Percentiles rank a stretch among this genome's conserved stretches.
These are phyloP conservation scores for Punica granatum DNA, from an alignment of 345 rosid genomes.

Conservation along the genomic window DNA sequence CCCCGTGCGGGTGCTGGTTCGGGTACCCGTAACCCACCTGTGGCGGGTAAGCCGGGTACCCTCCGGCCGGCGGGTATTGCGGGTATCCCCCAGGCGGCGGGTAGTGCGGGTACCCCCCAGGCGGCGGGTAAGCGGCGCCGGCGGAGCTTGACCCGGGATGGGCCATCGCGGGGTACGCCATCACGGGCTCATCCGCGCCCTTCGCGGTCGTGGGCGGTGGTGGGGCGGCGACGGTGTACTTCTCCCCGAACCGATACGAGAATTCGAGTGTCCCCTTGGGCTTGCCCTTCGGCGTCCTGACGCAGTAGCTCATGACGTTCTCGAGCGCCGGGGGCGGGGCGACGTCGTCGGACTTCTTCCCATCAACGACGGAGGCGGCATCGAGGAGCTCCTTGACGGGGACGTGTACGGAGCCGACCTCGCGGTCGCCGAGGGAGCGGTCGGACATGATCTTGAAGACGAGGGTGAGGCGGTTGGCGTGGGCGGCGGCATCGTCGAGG, in stretches of 20 bases:
- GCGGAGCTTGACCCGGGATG: constrained; percentile 10
- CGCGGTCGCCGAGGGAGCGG: constrained; percentile 36
- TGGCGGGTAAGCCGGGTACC: constrained; percentile 14
- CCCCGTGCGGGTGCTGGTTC: constrained; percentile 8
- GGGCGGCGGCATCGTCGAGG: constrained; percentile 37
- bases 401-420: constrained; percentile 40
- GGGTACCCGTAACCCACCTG: constrained; percentile 22
- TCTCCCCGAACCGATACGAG: constrained; percentile 35
- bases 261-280: constrained; percentile 30
- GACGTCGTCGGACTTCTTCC: neutral
- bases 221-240: constrained; percentile 11
- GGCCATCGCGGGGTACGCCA: constrained; percentile 25
- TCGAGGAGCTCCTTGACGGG: constrained; percentile 50
- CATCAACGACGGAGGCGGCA: neutral
- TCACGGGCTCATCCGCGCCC: constrained; percentile 10
- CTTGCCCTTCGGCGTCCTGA: constrained; percentile 28
- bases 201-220: constrained; percentile 5
- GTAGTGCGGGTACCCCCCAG: constrained; percentile 15
- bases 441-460: constrained; percentile 36
- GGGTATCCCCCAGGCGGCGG: constrained; percentile 12
- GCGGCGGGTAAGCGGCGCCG: neutral
- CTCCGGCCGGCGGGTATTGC: neutral
- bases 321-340: neutral
- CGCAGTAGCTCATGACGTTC: constrained; percentile 16
- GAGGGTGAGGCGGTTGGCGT: constrained; percentile 28